Base-by-base conservation (phyloP, 2,329 filamentous ascomycete genomes). In the Penicillium sp. region DNA sequence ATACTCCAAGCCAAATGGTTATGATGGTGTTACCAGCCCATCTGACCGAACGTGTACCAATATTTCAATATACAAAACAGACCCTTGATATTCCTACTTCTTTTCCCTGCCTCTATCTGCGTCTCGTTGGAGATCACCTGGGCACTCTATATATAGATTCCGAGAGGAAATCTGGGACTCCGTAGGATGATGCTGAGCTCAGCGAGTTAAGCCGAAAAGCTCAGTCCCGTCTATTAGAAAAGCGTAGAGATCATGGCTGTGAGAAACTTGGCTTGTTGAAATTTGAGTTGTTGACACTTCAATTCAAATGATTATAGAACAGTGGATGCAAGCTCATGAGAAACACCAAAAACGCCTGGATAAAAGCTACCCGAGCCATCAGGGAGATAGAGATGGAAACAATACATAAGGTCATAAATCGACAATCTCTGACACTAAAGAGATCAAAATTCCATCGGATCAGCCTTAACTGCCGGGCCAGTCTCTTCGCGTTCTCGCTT, bases 381-480 rank as follows among this genome's bases (percentile, higher is more conserved):
- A 22, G 38, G 42, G 14, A 42, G 24, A 44, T 34, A 36, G 34
- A 42, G 22, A 47, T n/a, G n/a, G 42, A 24, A 16, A 50, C 35
- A 47, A 37, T 47, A 16, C 56, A 51, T 59, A 46, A 59, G 29
- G 46, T 58, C 56, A 45, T 59, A 42, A 54, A 11, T 35, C 14
- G 41, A 41, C 20, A 31, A 40, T 29, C 35, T 9, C 36, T 18
- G 22, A 45, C 28, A 18, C 40, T 20, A 6, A 4, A 34, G 23
- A 23, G 36, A 31, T 75, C 64, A 86, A 65, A 85, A 86, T 51
- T 86, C 83, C 81, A 86, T 85, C 6, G 71, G 71, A 62, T 84
- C 71, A 14, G 63, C 65, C 29, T 68, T 63, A 10, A 62, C 60
- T 18, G 62, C 70, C 2, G 62, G 47, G 1, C 53, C 68, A 10